These are phyloP conservation scores for Fusarium vanettenii DNA, from an alignment of 2,329 filamentous ascomycete genomes.

Conservation along the genomic window DNA sequence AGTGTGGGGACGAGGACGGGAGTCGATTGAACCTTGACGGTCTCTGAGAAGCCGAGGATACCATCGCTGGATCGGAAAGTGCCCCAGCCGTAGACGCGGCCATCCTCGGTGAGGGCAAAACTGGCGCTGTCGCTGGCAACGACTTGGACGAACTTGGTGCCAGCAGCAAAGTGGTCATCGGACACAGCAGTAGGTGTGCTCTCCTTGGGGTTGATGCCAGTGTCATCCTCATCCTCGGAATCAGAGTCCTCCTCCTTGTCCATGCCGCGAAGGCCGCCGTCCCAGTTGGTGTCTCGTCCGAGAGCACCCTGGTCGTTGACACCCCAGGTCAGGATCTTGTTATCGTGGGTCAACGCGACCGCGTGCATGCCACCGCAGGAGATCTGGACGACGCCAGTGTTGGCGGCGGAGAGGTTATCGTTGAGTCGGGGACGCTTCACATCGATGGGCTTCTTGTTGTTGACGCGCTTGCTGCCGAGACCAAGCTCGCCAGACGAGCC, in stretches of 20 bases:
- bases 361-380: slow-evolving; percentile 87
- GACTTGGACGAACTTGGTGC: slow-evolving; percentile 72
- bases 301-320: slow-evolving; percentile 88
- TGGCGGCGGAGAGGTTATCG: slow-evolving; percentile 69
- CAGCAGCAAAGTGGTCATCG: slow-evolving; percentile 68
- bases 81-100: slow-evolving; percentile 85
- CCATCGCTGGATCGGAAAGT: slow-evolving; percentile 78
- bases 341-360: slow-evolving; percentile 80
- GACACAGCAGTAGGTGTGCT: slow-evolving; percentile 73
- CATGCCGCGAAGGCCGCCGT: slow-evolving; percentile 70
- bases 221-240: slow-evolving; percentile 69
- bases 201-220: slow-evolving; percentile 77
- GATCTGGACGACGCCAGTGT: slow-evolving; percentile 80
- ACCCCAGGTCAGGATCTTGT: slow-evolving; percentile 87
- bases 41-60: slow-evolving; percentile 71
- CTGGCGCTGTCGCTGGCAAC: slow-evolving; percentile 80
- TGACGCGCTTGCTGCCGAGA: slow-evolving; percentile 75
- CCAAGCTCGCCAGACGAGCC: slow-evolving; percentile 86
- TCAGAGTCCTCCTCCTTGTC: slow-evolving; percentile 66
- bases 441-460: slow-evolving; percentile 72
- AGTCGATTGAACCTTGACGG: slow-evolving; percentile 60
- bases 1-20: slow-evolving; percentile 70
- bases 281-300: slow-evolving; percentile 78
- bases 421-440: slow-evolving; percentile 87
- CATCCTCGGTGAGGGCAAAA: slow-evolving; percentile 80